These are phyloP conservation scores for Mortierella sp. DNA, from an alignment of 371 early-diverging fungal species.

Conservation along the genomic window DNA sequence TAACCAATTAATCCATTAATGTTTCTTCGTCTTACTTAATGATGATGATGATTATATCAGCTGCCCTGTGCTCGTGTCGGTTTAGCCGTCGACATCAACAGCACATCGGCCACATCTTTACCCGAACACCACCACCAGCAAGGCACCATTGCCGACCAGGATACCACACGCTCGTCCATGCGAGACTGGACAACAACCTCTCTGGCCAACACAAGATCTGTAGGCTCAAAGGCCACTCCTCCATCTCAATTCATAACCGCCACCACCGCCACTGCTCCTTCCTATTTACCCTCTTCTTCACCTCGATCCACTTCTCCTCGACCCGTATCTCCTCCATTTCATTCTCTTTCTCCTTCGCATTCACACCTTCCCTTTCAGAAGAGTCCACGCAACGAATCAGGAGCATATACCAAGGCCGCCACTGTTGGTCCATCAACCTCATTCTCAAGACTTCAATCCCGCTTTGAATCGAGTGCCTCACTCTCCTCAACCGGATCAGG, in stretches of 20 bases:
- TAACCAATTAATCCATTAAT: background rate
- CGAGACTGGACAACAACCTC: constrained; percentile 21
- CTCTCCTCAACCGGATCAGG: constrained; percentile 1
- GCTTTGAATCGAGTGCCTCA: constrained; percentile 16
- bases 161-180: constrained; percentile 14
- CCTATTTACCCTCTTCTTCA: background rate
- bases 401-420: background rate
- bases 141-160: constrained; percentile 6
- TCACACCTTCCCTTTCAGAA: background rate
- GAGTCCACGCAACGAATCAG: constrained; percentile 1
- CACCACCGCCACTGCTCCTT: background rate
- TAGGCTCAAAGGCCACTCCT: constrained; percentile 12
- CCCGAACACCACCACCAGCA: background rate
- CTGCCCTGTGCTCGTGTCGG: background rate
- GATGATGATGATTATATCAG: background rate
- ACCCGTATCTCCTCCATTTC: constrained; percentile 8
- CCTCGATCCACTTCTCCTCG: constrained; percentile 10
- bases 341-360: background rate
- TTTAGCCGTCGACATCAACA: background rate
- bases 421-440: background rate
- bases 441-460: constrained; percentile 10
- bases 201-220: constrained; percentile 14
- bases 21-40: background rate
- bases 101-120: background rate
- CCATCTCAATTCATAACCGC: background rate